phyloP scores from a whole-genome alignment of 2,329 filamentous ascomycete species.

The Penicillium paneum region DNA sequence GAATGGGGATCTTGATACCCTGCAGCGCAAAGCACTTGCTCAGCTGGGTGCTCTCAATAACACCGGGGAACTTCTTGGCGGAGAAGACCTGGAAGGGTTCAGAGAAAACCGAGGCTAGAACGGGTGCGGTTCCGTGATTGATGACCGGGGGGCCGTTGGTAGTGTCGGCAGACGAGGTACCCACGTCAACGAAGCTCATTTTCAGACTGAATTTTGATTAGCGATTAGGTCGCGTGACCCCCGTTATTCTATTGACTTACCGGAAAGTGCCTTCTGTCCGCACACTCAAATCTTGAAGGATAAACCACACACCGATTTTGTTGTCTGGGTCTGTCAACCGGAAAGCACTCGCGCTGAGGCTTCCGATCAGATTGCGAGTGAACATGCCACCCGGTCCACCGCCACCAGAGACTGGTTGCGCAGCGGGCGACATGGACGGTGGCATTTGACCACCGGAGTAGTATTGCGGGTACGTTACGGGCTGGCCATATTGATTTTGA shows the following conservation, averaged over 20 bases:
- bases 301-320: constrained; percentile 91
- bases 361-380: constrained; percentile 91
- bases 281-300: constrained; percentile 91
- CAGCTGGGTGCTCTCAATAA: constrained; percentile 86
- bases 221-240: neutral
- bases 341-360: constrained; percentile 82
- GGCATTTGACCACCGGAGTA: constrained; percentile 34
- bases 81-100: constrained; percentile 91
- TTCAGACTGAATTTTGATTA: constrained; percentile 51
- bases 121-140: constrained; percentile 72
- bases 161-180: constrained; percentile 44
- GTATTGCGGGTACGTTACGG: constrained; percentile 32
- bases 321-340: constrained; percentile 73
- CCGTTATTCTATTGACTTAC: constrained; percentile 48
- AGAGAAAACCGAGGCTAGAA: constrained; percentile 81
- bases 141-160: constrained; percentile 50
- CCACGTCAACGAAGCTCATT: constrained; percentile 82
- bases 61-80: constrained; percentile 96
- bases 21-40: constrained; percentile 92
- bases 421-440: constrained; percentile 35
- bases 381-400: constrained; percentile 75
- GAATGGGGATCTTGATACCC: constrained; percentile 93
- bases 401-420: constrained; percentile 39
- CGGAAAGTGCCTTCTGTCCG: constrained; percentile 88
- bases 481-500: constrained; percentile 34